Percentiles rank a stretch among this genome's conserved stretches.
phyloP scores from a whole-genome alignment of 2,329 filamentous ascomycete species.

The Sphaerulina musiva region DNA sequence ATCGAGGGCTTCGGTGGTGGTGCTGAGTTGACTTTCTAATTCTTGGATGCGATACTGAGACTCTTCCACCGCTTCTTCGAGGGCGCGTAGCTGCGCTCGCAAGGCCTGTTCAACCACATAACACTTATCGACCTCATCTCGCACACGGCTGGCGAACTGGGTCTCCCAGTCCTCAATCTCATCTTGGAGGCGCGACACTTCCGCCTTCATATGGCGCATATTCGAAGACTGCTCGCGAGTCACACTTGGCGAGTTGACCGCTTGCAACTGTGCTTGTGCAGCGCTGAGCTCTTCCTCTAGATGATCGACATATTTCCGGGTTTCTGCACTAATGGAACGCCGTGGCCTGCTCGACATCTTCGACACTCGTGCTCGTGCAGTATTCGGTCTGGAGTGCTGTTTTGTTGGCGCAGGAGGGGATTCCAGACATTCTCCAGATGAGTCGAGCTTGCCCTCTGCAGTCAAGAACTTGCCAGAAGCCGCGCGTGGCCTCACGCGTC shows the following conservation, averaged over 20 bases:
- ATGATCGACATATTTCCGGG: slow-evolving; percentile 45
- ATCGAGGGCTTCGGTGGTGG: slow-evolving; percentile 29
- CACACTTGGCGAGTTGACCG: slow-evolving; percentile 37
- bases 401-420: slow-evolving; percentile 14
- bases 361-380: slow-evolving; percentile 4
- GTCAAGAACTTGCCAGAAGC: slow-evolving; percentile 19
- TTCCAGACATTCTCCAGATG: slow-evolving; percentile 11
- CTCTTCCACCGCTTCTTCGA: slow-evolving; percentile 31
- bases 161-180: slow-evolving; percentile 36
- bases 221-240: slow-evolving; percentile 34
- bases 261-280: slow-evolving; percentile 36
- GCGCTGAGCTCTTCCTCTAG: slow-evolving; percentile 43
- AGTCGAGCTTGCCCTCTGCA: slow-evolving; percentile 14
- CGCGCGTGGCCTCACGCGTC: slow-evolving; percentile 16
- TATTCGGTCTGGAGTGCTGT: slow-evolving; percentile 14
- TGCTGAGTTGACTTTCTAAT: slow-evolving; percentile 31
- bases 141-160: slow-evolving; percentile 34
- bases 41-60: slow-evolving; percentile 30
- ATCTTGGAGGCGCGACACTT: slow-evolving; percentile 31
- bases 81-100: slow-evolving; percentile 24
- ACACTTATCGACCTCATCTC: slow-evolving; percentile 30
- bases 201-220: slow-evolving; percentile 33
- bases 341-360: slow-evolving; percentile 20
- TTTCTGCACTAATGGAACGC: slow-evolving; percentile 37
- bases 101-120: slow-evolving; percentile 28